These are phyloP conservation scores for Vigna hirtella DNA, from an alignment of 306 rosid species.

Conservation along the genomic window DNA sequence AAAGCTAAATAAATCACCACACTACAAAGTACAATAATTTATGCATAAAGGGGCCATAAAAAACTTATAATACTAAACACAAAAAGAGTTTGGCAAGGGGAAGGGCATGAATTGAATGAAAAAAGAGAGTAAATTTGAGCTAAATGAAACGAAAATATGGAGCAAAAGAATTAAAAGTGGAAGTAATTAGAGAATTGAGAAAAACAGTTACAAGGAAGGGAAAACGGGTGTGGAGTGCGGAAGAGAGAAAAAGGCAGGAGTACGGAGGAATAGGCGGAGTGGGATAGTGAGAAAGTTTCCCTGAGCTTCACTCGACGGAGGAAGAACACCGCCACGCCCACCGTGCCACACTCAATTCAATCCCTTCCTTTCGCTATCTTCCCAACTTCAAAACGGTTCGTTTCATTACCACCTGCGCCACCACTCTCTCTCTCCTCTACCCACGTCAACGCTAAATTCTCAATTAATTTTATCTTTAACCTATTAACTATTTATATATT, in stretches of 20 bases:
- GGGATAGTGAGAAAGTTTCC: neutral
- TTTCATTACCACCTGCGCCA: conserved; percentile 24
- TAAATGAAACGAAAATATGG: neutral
- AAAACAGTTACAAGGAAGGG: neutral
- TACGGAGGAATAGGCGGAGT: neutral
- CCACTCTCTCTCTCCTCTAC: neutral
- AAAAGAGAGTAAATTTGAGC: neutral
- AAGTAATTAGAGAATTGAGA: neutral
- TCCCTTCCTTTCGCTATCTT: neutral
- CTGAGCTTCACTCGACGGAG: neutral
- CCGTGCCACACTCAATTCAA: neutral
- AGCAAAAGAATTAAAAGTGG: neutral
- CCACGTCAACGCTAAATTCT: too few species aligned
- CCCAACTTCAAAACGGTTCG: conserved; percentile 37
- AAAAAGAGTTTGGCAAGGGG: neutral
- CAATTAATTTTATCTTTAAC: neutral
- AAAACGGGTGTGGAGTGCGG: neutral
- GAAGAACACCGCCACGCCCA: neutral
- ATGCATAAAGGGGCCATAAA: neutral
- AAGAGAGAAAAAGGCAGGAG: neutral
- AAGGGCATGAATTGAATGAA: neutral
- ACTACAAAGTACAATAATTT: conserved; percentile 13
- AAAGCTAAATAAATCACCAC: conserved; percentile 33
- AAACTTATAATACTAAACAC: too few species aligned
- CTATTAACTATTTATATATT: neutral